Evolutionary conservation across 2,329 filamentous ascomycete genomes (phyloP).

Genomic region (Trichoderma polysporum): DNA sequence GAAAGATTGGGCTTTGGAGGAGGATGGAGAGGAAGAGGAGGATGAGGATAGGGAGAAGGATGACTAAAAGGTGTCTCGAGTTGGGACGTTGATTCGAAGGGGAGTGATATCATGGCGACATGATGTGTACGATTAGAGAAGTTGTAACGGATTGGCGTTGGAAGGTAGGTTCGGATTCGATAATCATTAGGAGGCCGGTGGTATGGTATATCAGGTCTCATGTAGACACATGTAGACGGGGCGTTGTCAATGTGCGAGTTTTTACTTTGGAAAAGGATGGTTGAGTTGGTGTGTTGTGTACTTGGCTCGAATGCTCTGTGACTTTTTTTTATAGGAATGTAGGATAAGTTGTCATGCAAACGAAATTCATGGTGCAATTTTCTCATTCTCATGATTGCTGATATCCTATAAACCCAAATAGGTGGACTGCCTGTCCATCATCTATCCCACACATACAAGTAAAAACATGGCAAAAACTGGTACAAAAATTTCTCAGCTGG

Average conservation of each 20-base stretch:
- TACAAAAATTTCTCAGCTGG: neutral
- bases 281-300: neutral
- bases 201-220: neutral
- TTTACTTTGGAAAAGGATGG: neutral
- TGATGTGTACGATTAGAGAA: neutral
- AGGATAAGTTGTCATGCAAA: neutral
- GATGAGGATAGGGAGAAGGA: constrained; percentile 34
- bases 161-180: neutral
- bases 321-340: neutral
- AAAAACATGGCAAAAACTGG: neutral
- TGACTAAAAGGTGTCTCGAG: neutral
- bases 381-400: neutral
- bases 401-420: neutral
- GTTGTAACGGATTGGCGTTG: constrained; percentile 6
- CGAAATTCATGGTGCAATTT: neutral
- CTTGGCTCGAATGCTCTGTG: neutral
- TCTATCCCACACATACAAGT: neutral
- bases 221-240: neutral
- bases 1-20: constrained; percentile 62
- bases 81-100: neutral
- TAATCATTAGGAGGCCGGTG: neutral
- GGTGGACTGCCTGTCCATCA: neutral
- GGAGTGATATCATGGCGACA: neutral
- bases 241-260: neutral
- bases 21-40: constrained; percentile 48